Percentiles rank a stretch among this genome's conserved stretches.
These are phyloP conservation scores for Panellus pusillus DNA, from an alignment of 768 basidiomycete species.

Conservation along the genomic window DNA sequence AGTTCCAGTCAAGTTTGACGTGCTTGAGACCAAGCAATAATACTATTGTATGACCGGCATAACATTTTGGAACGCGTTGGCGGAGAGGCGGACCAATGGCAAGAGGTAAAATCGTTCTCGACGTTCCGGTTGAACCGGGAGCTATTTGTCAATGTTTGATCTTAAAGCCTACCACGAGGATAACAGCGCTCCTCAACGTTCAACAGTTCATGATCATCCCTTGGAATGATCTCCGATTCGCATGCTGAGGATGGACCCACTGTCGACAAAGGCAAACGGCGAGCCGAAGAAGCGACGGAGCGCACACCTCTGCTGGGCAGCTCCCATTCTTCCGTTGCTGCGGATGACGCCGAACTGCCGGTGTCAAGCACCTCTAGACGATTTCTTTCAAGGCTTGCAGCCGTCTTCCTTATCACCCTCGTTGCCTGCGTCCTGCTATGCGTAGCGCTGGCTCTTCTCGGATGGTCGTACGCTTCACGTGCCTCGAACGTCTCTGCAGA, in stretches of 20 bases:
- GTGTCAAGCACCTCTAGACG: slow-evolving; percentile 27
- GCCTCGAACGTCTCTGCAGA: slow-evolving; percentile 55
- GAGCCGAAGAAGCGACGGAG: slow-evolving; percentile 47
- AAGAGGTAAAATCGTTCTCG: too few relatives aligned
- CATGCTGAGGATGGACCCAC: slow-evolving; percentile 18
- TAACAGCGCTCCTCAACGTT: not conserved
- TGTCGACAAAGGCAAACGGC: slow-evolving; percentile 55
- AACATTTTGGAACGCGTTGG: too few relatives aligned
- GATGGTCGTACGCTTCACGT: slow-evolving; percentile 65
- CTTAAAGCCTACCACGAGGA: not conserved
- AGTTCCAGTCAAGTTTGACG: too few relatives aligned
- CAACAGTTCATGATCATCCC: not conserved
- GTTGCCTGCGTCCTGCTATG: slow-evolving; percentile 47
- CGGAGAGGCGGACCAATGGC: too few relatives aligned
- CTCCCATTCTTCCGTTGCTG: slow-evolving; percentile 34
- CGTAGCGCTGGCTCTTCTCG: slow-evolving; percentile 48
- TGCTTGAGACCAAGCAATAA: too few relatives aligned
- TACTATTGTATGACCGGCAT: too few relatives aligned
- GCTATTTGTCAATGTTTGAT: not conserved
- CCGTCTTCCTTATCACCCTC: slow-evolving; percentile 61
- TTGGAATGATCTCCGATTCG: slow-evolving; percentile 16
- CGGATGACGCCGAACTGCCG: slow-evolving; percentile 24
- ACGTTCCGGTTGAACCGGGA: too few relatives aligned
- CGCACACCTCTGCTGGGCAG: slow-evolving; percentile 51
- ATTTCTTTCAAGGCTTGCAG: slow-evolving; percentile 38